A percentile compares a stretch with the other conserved stretches of the same genome.
Evolutionary conservation across 2,329 filamentous ascomycete genomes (phyloP).

Genomic region (Escovopsis sp.): DNA sequence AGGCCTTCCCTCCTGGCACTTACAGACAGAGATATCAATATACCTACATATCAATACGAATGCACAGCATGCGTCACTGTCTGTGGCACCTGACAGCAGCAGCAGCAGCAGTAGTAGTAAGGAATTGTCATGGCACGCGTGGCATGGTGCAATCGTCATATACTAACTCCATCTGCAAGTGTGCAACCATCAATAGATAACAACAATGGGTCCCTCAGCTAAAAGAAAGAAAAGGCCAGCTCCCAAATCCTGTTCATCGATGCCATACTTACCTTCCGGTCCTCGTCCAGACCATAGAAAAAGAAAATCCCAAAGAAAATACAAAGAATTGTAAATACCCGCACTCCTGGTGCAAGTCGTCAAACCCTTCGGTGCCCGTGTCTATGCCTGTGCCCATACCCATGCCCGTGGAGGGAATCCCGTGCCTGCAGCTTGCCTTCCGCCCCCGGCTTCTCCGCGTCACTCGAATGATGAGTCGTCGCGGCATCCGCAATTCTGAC

Average conservation of each 20-base stretch:
- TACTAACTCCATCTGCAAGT: too few species aligned
- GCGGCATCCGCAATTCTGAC: constrained; percentile 22
- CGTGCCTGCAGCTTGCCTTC: constrained; percentile 11
- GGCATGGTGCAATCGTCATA: too few species aligned
- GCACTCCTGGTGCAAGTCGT: constrained; percentile 4
- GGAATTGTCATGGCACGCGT: too few species aligned
- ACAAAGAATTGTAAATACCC: constrained; percentile 3
- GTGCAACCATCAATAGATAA: too few species aligned
- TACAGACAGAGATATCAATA: too few species aligned
- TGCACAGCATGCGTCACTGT: too few species aligned
- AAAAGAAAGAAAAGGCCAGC: constrained; percentile 15
- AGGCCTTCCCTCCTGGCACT: too few species aligned
- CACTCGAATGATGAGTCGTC: constrained; percentile 21
- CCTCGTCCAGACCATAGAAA: constrained; percentile 20
- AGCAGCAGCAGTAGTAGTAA: too few species aligned
- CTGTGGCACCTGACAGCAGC: too few species aligned
- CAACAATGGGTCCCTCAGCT: too few species aligned
- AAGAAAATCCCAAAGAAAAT: constrained; percentile 8
- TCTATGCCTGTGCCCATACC: constrained; percentile 14
- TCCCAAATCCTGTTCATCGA: constrained; percentile 22
- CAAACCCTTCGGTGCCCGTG: constrained; percentile 21
- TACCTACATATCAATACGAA: too few species aligned
- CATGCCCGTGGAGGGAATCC: constrained; percentile 23
- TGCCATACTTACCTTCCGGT: constrained; percentile 19
- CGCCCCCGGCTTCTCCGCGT: constrained; percentile 3